Evolutionary conservation across 1,284 basidiomycete species (phyloP), one percentile per base, ranked within the genome.

Genomic region (Vanrija humicola): DNA sequence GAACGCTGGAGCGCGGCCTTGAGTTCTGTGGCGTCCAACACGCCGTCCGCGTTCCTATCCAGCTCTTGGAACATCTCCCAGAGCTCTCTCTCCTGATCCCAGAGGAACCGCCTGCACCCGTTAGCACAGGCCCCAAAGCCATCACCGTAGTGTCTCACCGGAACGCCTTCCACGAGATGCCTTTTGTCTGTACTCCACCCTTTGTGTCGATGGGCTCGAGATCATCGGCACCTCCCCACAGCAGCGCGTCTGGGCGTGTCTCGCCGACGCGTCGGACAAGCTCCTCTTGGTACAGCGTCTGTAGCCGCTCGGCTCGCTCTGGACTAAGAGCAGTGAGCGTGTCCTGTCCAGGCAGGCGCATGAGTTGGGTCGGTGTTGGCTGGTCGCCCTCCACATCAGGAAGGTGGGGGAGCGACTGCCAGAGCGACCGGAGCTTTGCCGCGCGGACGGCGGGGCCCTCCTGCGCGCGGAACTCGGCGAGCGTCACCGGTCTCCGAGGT

Each of bases 21-120:
- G 56, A 94, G 81, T 69, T 94, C 90, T 15, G 80, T 76, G 7
- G 83, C 79, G 64, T 92, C 90, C 26, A 94, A 75, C 57, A 83
- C 83, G 3, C 90, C 91, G 74, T 94, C 90, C 29, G 86, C 83
- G 67, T 94, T 90, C 55, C 89, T 79, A 77, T 94, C 91, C 39
- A 94, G 81, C 63, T 91, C 83, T 66, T 92, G 89, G 74, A 95
- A 94, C 56, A 91, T 86, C 52, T 83, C 80, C 91, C 92, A 94
- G 45, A 94, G 79, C 74, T 94, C 89, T 86, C 67, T 61, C 56
- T 77, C 75, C 57, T 74, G 63, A 48, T 72, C 72, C 70, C 64
- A 70, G 53, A 68, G 58, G 59, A 72, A 70, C 50, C 55, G 57
- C 19, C 57, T 56, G 46, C 38, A 45, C 6, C n/a, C 12, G 51